Base-by-base conservation (phyloP, 805 yeast species). In the Metschnikowia cerradonensis region DNA sequence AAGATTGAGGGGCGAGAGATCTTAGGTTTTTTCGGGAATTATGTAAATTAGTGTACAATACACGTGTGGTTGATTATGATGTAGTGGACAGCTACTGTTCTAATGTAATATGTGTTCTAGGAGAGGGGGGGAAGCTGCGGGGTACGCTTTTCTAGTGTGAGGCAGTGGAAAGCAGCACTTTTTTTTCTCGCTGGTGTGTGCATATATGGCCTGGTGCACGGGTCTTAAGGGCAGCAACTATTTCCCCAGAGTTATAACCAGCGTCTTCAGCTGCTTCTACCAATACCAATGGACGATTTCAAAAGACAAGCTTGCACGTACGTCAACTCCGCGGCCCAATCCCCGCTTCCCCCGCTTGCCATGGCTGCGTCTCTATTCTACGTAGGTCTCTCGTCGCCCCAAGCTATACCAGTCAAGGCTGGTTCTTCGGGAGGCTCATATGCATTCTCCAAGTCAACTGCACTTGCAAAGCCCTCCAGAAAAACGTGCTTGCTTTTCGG, bases 1-100 rank as follows among this genome's bases (percentile, higher is more conserved):
- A 80, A 88, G 98, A 81, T 84, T 92, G 72, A 86, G 97, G 79
- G 98, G 97, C 76, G 96, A 88, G 80, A 86, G 94, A 85, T 82
- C 92, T 62, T 88, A 83, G 55, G 55, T 47, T 34, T 36, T 50
- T 43, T 20, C 45, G 39, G 47, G 47, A 35, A 44, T 47, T 55
- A 42, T 50, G 55, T 54, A 56, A 48, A 54, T 52, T 56, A 56
- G 56, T 56, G 59, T 56, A 56, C 57, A 56, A 56, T 56, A 53
- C 57, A 56, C 57, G 41, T 23, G 34, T 44, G 47, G 33, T 44
- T 44, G 26, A 44, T 35, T 11, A 6, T 14, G 11, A 38, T 39
- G 41, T 39, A 39, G 19, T 10, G 30, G 10, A 26, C 30, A 26
- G 11, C 1, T 26, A 10, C 11, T 26, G 30, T 26, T 26, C 30